Conservation (phyloP, 352 stramenopile genomes). For the Globisporangium orthogonon region DNA sequence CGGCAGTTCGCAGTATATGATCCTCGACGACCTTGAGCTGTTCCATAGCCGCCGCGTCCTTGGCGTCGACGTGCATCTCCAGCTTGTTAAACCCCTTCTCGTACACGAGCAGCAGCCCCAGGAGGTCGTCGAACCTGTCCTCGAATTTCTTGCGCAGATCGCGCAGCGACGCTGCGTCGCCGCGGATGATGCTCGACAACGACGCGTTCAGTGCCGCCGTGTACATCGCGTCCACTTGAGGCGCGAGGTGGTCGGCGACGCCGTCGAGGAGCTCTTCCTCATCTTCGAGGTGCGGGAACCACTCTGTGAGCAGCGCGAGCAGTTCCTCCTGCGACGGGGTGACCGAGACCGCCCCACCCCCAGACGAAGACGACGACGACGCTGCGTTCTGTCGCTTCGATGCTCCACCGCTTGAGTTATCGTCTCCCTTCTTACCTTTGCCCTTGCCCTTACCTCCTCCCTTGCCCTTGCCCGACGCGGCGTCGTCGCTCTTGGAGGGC, state of each 20-base stretch:
- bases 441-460: constrained; percentile 16
- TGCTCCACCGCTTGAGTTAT: not conserved
- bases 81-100: constrained; percentile 76
- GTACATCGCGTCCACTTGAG: constrained; percentile 45
- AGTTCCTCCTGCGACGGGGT: constrained; percentile 37
- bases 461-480: constrained; percentile 22
- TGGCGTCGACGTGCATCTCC: constrained; percentile 43
- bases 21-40: constrained; percentile 47
- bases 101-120: constrained; percentile 36
- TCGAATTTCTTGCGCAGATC: constrained; percentile 73
- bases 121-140: constrained; percentile 62
- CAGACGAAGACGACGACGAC: no score
- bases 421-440: constrained; percentile 1
- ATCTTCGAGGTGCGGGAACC: constrained; percentile 47
- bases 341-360: constrained; percentile 24
- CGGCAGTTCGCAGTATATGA: constrained; percentile 42
- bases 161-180: constrained; percentile 61
- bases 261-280: constrained; percentile 66
- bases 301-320: constrained; percentile 33
- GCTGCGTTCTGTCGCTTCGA: constrained; percentile 2
- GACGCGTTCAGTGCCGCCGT: constrained; percentile 35
- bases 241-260: constrained; percentile 35
- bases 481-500: constrained; percentile 23
- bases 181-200: constrained; percentile 60
- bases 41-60: constrained; percentile 28